Evolutionary conservation across 164 flowering plant genomes (phyloP).

Genomic region (Litsea cubeba): DNA sequence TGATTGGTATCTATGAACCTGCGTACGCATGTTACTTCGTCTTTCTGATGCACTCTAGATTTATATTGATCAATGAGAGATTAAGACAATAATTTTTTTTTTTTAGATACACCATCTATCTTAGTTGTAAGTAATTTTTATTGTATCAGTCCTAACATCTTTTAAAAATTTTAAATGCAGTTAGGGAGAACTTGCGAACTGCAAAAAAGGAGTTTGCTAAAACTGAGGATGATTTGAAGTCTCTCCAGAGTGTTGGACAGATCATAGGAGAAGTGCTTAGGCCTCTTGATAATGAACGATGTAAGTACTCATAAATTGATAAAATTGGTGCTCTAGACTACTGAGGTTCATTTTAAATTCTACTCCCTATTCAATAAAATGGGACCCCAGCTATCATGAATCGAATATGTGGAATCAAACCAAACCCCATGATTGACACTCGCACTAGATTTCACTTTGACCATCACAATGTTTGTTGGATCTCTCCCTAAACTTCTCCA

Average conservation of each 20-base stretch:
- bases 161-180: slow-evolving; percentile 33
- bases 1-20: neutral
- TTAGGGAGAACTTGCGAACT: slow-evolving; percentile 58
- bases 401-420: too few relatives aligned
- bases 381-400: too few relatives aligned
- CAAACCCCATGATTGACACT: too few relatives aligned
- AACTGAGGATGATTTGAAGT: slow-evolving; percentile 93
- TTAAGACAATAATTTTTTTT: too few relatives aligned
- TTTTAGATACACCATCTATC: neutral
- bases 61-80: too few relatives aligned
- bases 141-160: neutral
- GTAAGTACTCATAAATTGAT: slow-evolving; percentile 30
- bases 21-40: neutral
- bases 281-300: slow-evolving; percentile 90
- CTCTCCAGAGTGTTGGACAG: slow-evolving; percentile 95
- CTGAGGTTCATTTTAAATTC: too few relatives aligned
- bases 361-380: neutral
- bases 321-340: too few relatives aligned
- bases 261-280: slow-evolving; percentile 92
- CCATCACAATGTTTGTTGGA: too few relatives aligned
- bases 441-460: too few relatives aligned
- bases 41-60: too few relatives aligned
- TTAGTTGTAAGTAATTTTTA: neutral
- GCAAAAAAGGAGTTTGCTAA: slow-evolving; percentile 77
- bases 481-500: neutral